phyloP scores from a whole-genome alignment of 441 rosid genomes.

The Erodium texanum region DNA sequence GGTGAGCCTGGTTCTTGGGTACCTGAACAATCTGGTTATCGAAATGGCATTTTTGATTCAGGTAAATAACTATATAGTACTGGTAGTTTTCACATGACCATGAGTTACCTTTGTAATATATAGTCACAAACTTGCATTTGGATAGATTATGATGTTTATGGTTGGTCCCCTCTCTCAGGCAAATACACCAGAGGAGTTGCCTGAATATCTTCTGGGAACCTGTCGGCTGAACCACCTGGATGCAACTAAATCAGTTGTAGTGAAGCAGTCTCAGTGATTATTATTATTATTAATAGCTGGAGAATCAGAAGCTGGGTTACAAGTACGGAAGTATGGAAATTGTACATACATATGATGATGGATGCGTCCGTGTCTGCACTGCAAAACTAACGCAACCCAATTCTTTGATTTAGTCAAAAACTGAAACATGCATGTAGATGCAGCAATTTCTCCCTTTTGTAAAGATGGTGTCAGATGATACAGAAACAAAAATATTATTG shows the following conservation, averaged over 20 bases:
- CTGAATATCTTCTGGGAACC: constrained; percentile 83
- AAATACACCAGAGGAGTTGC: constrained; percentile 84
- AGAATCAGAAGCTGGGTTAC: not conserved
- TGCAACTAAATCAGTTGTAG: constrained; percentile 51
- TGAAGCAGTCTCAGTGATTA: constrained; percentile 28
- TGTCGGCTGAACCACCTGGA: constrained; percentile 88
- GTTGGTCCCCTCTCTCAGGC: constrained; percentile 35
- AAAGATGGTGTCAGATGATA: not conserved
- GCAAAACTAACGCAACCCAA: not conserved
- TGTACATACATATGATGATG: constrained; percentile 4
- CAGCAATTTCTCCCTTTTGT: not conserved
- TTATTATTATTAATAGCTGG: no score
- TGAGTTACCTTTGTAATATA: not conserved
- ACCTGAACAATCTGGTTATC: constrained; percentile 82
- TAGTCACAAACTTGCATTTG: not conserved
- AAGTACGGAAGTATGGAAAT: not conserved
- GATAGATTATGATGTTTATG: no score
- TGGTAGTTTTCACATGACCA: no score
- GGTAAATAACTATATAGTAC: constrained; percentile 31
- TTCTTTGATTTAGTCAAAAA: not conserved
- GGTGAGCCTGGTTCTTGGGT: constrained; percentile 90
- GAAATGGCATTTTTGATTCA: constrained; percentile 94
- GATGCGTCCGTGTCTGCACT: no score
- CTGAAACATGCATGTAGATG: not conserved
- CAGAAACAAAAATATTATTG: not conserved